Base-by-base conservation (phyloP, 2,329 filamentous ascomycete species). In the Aspergillus caelatus region DNA sequence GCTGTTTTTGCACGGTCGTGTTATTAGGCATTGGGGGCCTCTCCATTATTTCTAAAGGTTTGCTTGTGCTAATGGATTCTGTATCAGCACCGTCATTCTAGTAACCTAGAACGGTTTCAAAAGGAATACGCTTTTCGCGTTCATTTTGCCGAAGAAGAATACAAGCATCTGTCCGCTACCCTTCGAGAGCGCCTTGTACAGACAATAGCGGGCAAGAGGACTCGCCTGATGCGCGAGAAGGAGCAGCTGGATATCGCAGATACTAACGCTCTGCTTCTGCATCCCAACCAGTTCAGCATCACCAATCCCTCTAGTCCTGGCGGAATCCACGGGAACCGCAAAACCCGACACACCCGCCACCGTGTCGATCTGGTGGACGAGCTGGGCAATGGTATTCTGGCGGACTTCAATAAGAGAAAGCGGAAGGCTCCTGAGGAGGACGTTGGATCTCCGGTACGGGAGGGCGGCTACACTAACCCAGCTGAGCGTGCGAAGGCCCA, bases 161-260 rank as follows among this genome's bases (percentile, higher is more conserved):
- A 86, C 75, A 83, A 84, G 57, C 81, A 85, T 48, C 80, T 90
- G 23, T 82, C 85, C 5, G 79, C 79, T 43, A 89, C 86, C 11
- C 80, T 90, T 50, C 86, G 88, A 57, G 86, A 89, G 71, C 85
- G 88, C 53, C 79, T 90, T 45, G 82, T 86, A 48, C 82, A 86
- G 66, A 83, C 80, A 46, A 82, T 90, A 58, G 83, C 83, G 30
- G 82, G 85, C 70, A 87, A 86, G 68, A 83, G 85, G 58, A 79
- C 82, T 61, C 80, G 84, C 45, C 77, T 90, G 62, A 82, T 87
- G 77, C 84, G 85, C 63, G 88, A 90, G 71, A 90, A 89, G 72
- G 88, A 90, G 69, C 87, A 89, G 71, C 79, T 90, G 28, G 88
- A 90, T 68, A 85, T 89, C 63, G 86, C 86, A 3, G 88, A 90